A percentile compares a stretch with the other conserved stretches of the same genome.
phyloP scores from a whole-genome alignment of 176 grass and related monocot genomes.

The Eragrostis curvula region DNA sequence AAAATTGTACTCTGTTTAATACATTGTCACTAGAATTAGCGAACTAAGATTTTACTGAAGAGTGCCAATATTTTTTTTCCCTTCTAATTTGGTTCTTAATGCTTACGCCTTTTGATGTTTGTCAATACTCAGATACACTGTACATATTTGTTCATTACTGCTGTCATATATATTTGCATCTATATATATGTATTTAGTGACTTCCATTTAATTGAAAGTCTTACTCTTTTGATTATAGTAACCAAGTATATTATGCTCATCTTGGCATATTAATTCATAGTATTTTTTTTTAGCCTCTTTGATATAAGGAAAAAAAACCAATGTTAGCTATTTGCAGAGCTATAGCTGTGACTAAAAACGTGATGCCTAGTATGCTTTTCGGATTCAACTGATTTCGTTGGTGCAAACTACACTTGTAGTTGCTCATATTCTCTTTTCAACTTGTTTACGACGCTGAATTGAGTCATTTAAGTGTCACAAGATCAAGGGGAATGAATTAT shows the following conservation, averaged over 20 bases:
- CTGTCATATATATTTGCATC: constrained; percentile 12
- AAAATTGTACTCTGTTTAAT: background rate
- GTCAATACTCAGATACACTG: background rate
- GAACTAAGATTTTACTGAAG: background rate
- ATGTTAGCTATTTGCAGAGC: background rate
- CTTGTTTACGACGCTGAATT: background rate
- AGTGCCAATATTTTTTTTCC: constrained; percentile 1
- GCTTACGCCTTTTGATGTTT: background rate
- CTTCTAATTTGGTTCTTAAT: background rate
- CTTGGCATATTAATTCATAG: background rate
- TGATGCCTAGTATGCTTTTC: background rate
- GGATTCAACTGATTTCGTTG: background rate
- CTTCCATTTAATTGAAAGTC: background rate
- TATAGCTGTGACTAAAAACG: background rate
- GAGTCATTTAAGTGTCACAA: background rate
- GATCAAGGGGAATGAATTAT: constrained; percentile 18
- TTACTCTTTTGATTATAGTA: constrained; percentile 9
- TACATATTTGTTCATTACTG: background rate
- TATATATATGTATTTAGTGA: background rate
- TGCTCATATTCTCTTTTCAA: background rate
- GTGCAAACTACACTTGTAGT: background rate
- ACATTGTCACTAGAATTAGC: background rate
- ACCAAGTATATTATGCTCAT: background rate
- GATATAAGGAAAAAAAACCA: background rate
- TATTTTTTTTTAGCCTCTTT: background rate